These are phyloP conservation scores for Tulasnella sp. DNA, from an alignment of 768 basidiomycete genomes.

Conservation along the genomic window DNA sequence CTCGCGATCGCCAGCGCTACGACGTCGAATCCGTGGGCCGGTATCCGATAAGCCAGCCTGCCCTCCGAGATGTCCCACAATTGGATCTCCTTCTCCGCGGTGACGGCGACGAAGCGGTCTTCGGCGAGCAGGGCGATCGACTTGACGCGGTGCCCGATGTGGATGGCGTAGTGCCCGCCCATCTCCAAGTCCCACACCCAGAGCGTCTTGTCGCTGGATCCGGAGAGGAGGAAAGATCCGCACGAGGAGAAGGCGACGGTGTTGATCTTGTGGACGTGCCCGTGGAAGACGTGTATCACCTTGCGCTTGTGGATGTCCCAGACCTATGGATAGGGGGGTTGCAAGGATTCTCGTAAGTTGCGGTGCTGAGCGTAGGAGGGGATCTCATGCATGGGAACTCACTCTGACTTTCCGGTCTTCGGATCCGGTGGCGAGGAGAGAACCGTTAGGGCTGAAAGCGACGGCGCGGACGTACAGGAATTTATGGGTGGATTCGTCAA, in stretches of 20 bases:
- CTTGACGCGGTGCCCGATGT: slow-evolving; percentile 3
- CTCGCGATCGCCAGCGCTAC: background rate
- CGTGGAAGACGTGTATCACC: background rate
- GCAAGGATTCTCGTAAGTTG: too few relatives aligned
- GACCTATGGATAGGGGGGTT: background rate
- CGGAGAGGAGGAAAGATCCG: background rate
- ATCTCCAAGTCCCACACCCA: slow-evolving; percentile 6
- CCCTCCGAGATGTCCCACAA: background rate
- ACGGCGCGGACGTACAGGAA: background rate
- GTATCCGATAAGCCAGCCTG: background rate
- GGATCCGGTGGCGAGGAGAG: slow-evolving; percentile 6
- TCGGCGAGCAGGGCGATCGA: background rate
- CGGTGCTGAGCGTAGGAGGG: too few relatives aligned
- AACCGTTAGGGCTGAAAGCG: background rate
- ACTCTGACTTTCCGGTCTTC: slow-evolving; percentile 8
- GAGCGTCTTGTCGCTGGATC: slow-evolving; percentile 15
- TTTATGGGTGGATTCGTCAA: background rate
- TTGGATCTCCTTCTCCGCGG: background rate
- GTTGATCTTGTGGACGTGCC: slow-evolving; percentile 17
- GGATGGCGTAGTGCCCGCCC: slow-evolving; percentile 9
- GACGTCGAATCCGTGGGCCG: background rate
- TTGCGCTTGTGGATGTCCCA: slow-evolving; percentile 1
- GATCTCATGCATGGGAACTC: too few relatives aligned
- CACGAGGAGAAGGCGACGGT: background rate
- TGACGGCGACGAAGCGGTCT: background rate